A percentile compares a stretch with the other conserved stretches of the same genome.
These are phyloP conservation scores for Fragaria nilgerrensis DNA, from an alignment of 306 rosid species.

Conservation along the genomic window DNA sequence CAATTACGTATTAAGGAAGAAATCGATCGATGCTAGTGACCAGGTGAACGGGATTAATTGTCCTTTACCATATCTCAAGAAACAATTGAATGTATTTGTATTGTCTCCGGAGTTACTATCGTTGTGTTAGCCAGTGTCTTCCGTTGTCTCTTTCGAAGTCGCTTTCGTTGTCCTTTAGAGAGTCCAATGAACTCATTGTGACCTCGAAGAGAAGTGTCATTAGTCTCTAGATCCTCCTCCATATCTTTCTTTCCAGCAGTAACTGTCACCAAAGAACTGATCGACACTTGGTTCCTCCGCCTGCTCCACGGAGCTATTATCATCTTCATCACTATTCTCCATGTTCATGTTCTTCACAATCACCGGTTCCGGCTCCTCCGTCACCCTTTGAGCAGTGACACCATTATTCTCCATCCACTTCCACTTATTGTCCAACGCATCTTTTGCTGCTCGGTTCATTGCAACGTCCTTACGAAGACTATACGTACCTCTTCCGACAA, in stretches of 20 bases:
- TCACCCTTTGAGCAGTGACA: background rate
- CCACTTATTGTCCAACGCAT: slow-evolving; percentile 44
- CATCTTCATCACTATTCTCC: slow-evolving; percentile 8
- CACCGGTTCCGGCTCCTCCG: background rate
- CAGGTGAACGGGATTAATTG: too few relatives aligned
- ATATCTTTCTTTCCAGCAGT: background rate
- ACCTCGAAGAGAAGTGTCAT: background rate
- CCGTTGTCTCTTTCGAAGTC: background rate
- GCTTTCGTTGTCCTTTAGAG: slow-evolving; percentile 3
- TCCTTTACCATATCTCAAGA: background rate
- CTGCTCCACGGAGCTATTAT: background rate
- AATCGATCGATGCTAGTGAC: too few relatives aligned
- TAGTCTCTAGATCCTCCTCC: background rate
- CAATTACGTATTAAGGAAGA: too few relatives aligned
- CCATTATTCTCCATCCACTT: background rate
- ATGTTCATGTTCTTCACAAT: background rate
- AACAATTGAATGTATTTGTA: slow-evolving; percentile 41
- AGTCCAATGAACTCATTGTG: background rate
- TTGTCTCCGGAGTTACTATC: slow-evolving; percentile 23
- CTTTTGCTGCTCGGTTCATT: slow-evolving; percentile 49
- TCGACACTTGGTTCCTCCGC: background rate
- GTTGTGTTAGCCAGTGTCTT: slow-evolving; percentile 7
- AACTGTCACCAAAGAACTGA: background rate
- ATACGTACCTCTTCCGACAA: slow-evolving; percentile 37
- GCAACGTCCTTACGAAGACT: slow-evolving; percentile 46